A percentile compares a stretch with the other conserved stretches of the same genome.
These are phyloP conservation scores for Jacaranda copaia DNA, from an alignment of 257 asterid species.

Conservation along the genomic window DNA sequence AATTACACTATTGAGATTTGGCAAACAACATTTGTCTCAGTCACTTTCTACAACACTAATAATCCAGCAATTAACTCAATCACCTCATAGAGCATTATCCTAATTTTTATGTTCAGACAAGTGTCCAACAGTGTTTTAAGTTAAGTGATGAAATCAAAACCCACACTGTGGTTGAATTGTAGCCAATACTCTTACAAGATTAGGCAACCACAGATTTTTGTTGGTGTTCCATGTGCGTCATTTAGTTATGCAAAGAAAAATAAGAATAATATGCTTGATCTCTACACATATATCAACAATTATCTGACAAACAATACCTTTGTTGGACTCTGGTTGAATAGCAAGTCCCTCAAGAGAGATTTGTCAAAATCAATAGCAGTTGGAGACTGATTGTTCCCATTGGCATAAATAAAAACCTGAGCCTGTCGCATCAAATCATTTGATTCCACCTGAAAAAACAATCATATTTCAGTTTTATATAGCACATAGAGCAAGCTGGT, in stretches of 20 bases:
- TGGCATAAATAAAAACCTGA: conserved; percentile 82
- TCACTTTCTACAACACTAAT: neutral
- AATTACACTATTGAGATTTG: neutral
- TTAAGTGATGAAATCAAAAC: neutral
- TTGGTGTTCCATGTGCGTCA: neutral
- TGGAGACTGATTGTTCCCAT: conserved; percentile 82
- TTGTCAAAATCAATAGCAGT: conserved; percentile 91
- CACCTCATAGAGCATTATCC: neutral
- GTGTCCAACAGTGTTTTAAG: conserved; percentile 7
- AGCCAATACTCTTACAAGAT: conserved; percentile 7
- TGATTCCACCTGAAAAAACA: conserved; percentile 70
- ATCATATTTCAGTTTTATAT: conserved; percentile 29
- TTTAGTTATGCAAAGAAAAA: neutral
- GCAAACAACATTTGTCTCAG: neutral
- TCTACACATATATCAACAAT: neutral
- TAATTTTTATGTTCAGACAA: neutral
- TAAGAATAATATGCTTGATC: neutral
- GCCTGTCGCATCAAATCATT: conserved; percentile 87
- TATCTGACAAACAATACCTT: conserved; percentile 59
- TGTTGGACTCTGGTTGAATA: conserved; percentile 92
- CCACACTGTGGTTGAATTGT: neutral
- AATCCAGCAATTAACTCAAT: neutral
- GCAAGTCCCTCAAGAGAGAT: conserved; percentile 74
- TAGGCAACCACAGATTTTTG: neutral
- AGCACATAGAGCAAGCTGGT: neutral